Evolutionary conservation across 78 protist genomes (phyloP), one percentile per base, ranked within the genome.

Genomic region (Pigoraptor vietnamica): DNA sequence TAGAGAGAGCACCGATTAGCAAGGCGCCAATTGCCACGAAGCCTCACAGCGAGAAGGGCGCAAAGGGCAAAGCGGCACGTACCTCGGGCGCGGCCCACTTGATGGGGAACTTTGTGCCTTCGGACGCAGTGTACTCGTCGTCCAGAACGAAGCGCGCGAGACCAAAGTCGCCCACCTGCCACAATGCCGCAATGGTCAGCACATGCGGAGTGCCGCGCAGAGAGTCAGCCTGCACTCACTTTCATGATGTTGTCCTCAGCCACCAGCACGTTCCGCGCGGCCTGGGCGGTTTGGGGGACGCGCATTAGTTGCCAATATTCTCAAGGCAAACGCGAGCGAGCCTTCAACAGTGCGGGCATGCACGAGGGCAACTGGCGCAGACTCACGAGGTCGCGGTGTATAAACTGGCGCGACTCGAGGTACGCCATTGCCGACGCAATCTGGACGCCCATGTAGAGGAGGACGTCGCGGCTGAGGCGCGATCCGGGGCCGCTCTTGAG

Each of bases 41-140:
- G n/a, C n/a, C n/a, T n/a, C n/a, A n/a, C n/a, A n/a, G n/a, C n/a
- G n/a, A n/a, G n/a, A n/a, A n/a, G n/a, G n/a, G n/a, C n/a, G n/a
- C n/a, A n/a, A n/a, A n/a, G n/a, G n/a, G n/a, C n/a, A n/a, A n/a
- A n/a, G n/a, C n/a, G n/a, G n/a, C n/a, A n/a, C n/a, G n/a, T n/a
- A n/a, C n/a, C 32, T 86, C 89, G 1, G 48, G 48, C 1, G 55
- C 48, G 23, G 89, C 39, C 89, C 89, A 86, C 89, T 86, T 86
- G 89, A 86, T 86, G 29, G 89, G 48, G 48, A 86, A 86, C 48
- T 86, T 86, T 0, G 89, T 37, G 19, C 89, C 89, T 24, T 86
- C 89, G 40, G 48, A 37, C 23, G 89, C 89, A 24, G 89, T 37
- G 89, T 86, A 86, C 48, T 86, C 89, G 32, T 86, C 89, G 6